Evolutionary conservation across 1,284 basidiomycete species (phyloP).

Genomic region (Cutaneotrichosporon sp.): DNA sequence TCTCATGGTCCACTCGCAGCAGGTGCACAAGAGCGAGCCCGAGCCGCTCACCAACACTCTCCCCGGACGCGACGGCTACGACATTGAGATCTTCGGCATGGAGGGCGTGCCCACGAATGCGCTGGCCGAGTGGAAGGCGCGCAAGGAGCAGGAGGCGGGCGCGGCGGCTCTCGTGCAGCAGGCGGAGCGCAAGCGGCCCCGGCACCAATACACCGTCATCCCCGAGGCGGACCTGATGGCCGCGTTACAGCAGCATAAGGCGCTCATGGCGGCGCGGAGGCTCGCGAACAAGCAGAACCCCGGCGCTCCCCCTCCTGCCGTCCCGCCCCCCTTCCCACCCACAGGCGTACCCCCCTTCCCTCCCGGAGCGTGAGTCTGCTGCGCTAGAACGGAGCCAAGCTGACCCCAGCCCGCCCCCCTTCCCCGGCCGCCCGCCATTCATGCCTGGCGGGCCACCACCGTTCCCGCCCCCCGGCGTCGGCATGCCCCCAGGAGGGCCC

Average conservation of each 20-base stretch:
- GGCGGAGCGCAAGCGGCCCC: constrained; percentile 71
- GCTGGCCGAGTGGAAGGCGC: constrained; percentile 89
- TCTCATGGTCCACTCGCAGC: constrained; percentile 96
- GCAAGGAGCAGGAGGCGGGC: constrained; percentile 88
- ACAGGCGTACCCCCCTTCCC: constrained; percentile 26
- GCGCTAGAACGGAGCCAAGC: too few species aligned
- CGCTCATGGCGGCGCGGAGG: constrained; percentile 74
- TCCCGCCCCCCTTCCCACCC: constrained; percentile 52
- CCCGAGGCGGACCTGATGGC: constrained; percentile 80
- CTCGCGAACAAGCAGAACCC: constrained; percentile 18
- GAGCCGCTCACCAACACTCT: constrained; percentile 98
- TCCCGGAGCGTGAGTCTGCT: constrained; percentile 9
- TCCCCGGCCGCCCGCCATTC: constrained; percentile 10
- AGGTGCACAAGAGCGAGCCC: constrained; percentile 96
- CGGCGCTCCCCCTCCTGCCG: constrained; percentile 62
- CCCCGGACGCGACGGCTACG: constrained; percentile 94
- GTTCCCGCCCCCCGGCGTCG: constrained; percentile 31
- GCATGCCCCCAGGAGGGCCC: constrained; percentile 33
- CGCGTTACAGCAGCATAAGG: constrained; percentile 86
- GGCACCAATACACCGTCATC: constrained; percentile 77
- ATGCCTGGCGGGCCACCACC: constrained; percentile 33
- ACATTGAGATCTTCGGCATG: constrained; percentile 99
- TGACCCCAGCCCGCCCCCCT: constrained; percentile 3
- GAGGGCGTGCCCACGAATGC: constrained; percentile 95
- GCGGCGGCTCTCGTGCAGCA: constrained; percentile 72